Percentiles rank a stretch among this genome's conserved stretches.
Conservation (phyloP, 2,329 filamentous ascomycete genomes). For the Beauveria bassiana region DNA sequence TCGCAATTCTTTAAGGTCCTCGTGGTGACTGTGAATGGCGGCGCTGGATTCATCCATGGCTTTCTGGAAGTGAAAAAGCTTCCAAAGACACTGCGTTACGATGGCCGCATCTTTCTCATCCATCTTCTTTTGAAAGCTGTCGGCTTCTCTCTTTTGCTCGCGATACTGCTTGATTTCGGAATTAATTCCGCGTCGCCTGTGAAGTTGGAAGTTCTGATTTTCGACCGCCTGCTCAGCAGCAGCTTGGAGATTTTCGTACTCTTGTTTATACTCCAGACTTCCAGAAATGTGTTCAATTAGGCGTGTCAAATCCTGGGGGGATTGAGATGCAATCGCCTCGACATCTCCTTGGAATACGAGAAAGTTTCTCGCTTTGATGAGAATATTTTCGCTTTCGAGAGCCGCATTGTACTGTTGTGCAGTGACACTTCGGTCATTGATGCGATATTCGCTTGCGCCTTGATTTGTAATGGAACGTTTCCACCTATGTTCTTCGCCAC, state of each 20-base stretch:
- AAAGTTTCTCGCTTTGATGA: constrained; percentile 97
- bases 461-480: constrained; percentile 86
- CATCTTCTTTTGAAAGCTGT: constrained; percentile 84
- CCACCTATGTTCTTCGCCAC: constrained; percentile 90
- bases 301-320: constrained; percentile 84
- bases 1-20: constrained; percentile 86
- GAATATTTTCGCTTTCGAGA: constrained; percentile 86
- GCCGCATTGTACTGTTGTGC: constrained; percentile 91
- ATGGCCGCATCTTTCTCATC: constrained; percentile 87
- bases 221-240: constrained; percentile 83
- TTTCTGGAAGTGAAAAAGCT: constrained; percentile 89
- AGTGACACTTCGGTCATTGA: constrained; percentile 85
- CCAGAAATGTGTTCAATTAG: constrained; percentile 97
- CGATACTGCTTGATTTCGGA: constrained; percentile 97
- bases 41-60: constrained; percentile 86
- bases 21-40: constrained; percentile 87
- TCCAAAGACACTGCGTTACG: constrained; percentile 92
- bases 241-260: constrained; percentile 84
- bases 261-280: constrained; percentile 85
- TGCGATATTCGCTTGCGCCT: constrained; percentile 89
- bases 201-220: constrained; percentile 80
- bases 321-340: constrained; percentile 92
- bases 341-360: constrained; percentile 98
- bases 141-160: constrained; percentile 91
- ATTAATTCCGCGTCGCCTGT: constrained; percentile 87